Percentiles rank a stretch among this genome's conserved stretches.
phyloP scores from a whole-genome alignment of 2,329 filamentous ascomycete species.

The Penicillium verrucosum region DNA sequence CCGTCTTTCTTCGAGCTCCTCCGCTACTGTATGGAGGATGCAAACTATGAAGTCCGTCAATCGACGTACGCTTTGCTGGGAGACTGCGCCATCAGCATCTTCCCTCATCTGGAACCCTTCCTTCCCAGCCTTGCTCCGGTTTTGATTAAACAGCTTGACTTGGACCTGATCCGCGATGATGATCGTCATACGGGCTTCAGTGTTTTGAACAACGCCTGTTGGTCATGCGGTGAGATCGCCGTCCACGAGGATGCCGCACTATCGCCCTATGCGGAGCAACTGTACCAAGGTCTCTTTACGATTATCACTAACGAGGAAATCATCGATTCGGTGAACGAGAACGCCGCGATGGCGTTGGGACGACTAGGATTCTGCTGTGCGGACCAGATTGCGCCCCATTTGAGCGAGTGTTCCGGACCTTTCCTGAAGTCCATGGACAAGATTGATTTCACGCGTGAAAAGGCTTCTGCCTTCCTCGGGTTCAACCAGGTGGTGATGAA shows the following conservation, averaged over 20 bases:
- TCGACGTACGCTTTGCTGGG: conserved; percentile 93
- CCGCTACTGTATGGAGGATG: conserved; percentile 87
- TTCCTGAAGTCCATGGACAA: conserved; percentile 81
- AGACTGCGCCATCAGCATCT: conserved; percentile 91
- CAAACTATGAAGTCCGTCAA: conserved; percentile 87
- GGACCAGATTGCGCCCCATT: conserved; percentile 71
- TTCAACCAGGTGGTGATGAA: conserved; percentile 80
- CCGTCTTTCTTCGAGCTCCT: conserved; percentile 88
- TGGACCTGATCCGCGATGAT: conserved; percentile 72
- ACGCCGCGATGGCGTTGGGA: conserved; percentile 88
- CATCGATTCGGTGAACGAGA: conserved; percentile 83
- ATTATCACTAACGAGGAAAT: conserved; percentile 85
- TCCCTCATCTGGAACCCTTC: conserved; percentile 71
- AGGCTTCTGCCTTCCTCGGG: conserved; percentile 86
- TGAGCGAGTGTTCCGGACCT: conserved; percentile 74
- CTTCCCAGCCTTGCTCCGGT: conserved; percentile 71
- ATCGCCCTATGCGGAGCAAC: conserved; percentile 69
- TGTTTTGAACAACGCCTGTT: conserved; percentile 97
- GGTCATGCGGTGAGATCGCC: conserved; percentile 90
- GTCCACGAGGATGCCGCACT: conserved; percentile 71
- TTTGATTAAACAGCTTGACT: conserved; percentile 81
- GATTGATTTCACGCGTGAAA: conserved; percentile 86
- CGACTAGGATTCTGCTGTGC: conserved; percentile 78
- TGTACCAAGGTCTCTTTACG: conserved; percentile 72
- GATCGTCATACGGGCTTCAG: conserved; percentile 82